Conservation (phyloP, 352 stramenopile genomes). For the Stramenopiles sp. region DNA sequence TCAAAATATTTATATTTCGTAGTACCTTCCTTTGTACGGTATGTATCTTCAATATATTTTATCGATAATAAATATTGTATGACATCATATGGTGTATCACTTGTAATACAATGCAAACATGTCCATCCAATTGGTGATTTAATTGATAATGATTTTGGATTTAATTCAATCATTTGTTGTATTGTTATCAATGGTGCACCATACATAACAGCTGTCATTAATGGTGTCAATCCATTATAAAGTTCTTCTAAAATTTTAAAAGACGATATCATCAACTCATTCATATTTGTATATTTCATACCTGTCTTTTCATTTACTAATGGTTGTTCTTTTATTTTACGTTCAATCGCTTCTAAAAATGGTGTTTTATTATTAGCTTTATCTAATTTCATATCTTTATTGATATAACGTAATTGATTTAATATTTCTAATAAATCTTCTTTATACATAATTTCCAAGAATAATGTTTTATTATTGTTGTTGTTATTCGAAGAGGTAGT, state of each 20-base stretch:
- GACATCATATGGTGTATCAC: neutral
- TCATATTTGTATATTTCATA: neutral
- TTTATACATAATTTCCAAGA: neutral
- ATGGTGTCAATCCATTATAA: neutral
- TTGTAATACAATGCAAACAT: neutral
- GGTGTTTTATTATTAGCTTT: too few species aligned
- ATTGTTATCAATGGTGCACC: neutral
- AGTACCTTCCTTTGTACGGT: neutral
- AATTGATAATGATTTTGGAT: neutral
- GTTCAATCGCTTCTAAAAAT: too few species aligned
- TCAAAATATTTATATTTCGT: neutral
- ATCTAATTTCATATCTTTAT: neutral
- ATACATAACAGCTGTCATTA: neutral
- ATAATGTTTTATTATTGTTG: neutral
- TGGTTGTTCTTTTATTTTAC: too few species aligned
- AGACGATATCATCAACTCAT: neutral
- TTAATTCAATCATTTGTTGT: neutral
- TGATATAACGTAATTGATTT: neutral
- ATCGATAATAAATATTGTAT: neutral
- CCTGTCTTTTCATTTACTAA: neutral
- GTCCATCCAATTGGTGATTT: neutral
- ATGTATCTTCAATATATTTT: neutral
- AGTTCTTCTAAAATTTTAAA: neutral
- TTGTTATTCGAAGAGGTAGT: neutral
- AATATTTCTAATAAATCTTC: neutral